Evolutionary conservation across 2,329 filamentous ascomycete genomes (phyloP), one percentile per base, ranked within the genome.

Genomic region (Diaporthe capsici): DNA sequence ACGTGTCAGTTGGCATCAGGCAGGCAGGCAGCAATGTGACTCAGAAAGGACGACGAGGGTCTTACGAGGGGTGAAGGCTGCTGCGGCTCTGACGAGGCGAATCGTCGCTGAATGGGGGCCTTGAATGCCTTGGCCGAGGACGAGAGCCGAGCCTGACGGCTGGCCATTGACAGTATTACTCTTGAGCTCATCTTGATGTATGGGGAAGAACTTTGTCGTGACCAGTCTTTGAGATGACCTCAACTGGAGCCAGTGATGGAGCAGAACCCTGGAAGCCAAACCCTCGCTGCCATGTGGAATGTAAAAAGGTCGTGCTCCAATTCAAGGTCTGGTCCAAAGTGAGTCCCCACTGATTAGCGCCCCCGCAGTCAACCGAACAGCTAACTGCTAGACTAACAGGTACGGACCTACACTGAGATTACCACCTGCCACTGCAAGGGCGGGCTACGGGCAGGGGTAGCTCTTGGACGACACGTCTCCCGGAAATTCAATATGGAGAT

Each of bases 1-100:
- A 77, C n/a, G 63, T 73, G 71, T 76, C 28, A 76, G 65, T 55
- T 34, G 17, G 22, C 34, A 25, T 57, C 47, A 65, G 61, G 42
- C 22, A 58, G 53, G 58, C 47, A 37, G 51, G 58, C 55, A 37
- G 12, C 65, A 68, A 13, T 17, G 47, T 61, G 71, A 71, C 44
- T 72, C 49, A 71, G 39, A 72, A 17, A 31, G 22, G 65, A 2
- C 1, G 49, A 20, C 37, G 51, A 70, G 55, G 65, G 49, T 72
- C 75, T 71, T 58, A 77, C 76, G 31, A 76, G 49, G 37, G 73
- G 70, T 28, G 75, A 76, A 28, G 74, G 71, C 71, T 77, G 71
- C 58, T 71, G 58, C 28, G 63, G 73, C 34, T 72, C 71, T 37
- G 76, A 77, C 65, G 86, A 77, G 75, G 72, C 75, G 63, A 77